phyloP scores from a whole-genome alignment of 352 stramenopile species.

The Phytophthora hibernalis region DNA sequence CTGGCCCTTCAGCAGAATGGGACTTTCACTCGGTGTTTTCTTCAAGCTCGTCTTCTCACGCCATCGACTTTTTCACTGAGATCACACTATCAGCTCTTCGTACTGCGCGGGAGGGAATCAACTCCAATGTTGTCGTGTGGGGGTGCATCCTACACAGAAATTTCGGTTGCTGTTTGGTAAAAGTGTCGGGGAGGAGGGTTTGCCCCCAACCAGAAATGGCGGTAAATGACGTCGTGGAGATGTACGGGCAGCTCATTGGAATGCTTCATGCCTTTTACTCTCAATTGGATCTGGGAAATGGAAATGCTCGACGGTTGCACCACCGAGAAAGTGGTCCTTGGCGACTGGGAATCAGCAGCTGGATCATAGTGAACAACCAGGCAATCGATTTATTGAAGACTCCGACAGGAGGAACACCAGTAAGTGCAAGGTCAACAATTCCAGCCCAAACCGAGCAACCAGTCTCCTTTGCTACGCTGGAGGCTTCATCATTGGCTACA shows the following conservation, averaged over 20 bases:
- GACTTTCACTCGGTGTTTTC: constrained; percentile 68
- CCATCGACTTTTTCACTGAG: constrained; percentile 61
- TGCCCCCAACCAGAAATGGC: constrained; percentile 21
- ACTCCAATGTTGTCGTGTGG: constrained; percentile 70
- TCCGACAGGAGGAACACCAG: neutral
- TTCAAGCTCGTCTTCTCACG: constrained; percentile 47
- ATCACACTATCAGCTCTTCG: constrained; percentile 58
- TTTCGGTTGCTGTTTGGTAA: constrained; percentile 75
- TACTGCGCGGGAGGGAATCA: constrained; percentile 57
- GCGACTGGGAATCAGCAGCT: constrained; percentile 71
- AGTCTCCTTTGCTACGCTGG: constrained; percentile 61
- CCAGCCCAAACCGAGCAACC: constrained; percentile 5
- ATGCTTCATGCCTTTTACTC: constrained; percentile 63
- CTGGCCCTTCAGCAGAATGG: constrained; percentile 48
- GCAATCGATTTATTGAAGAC: constrained; percentile 60
- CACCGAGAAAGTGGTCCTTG: constrained; percentile 25
- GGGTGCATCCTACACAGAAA: constrained; percentile 80
- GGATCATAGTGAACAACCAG: constrained; percentile 76
- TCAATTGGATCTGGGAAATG: constrained; percentile 20
- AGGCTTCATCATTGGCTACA: constrained; percentile 48
- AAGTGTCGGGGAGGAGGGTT: constrained; percentile 41
- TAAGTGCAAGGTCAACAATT: constrained; percentile 1
- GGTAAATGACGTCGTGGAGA: constrained; percentile 54
- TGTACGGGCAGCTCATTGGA: constrained; percentile 64
- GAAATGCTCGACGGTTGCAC: neutral